A percentile compares a stretch with the other conserved stretches of the same genome.
These are phyloP conservation scores for Fusarium coicis DNA, from an alignment of 2,329 filamentous ascomycete species.

Conservation along the genomic window DNA sequence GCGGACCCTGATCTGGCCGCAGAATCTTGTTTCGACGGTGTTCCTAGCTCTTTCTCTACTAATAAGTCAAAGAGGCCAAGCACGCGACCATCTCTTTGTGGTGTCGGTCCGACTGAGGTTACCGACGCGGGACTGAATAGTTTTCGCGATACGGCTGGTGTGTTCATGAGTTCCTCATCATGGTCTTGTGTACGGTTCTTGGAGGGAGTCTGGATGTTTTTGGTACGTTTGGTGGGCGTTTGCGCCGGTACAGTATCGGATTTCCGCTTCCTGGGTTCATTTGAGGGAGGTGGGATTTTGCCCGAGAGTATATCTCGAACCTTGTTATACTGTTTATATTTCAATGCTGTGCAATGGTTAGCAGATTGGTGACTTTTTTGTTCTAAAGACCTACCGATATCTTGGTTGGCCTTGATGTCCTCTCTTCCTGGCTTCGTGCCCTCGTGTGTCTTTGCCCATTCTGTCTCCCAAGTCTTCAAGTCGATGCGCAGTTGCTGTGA, in stretches of 20 bases:
- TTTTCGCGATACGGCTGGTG: slow-evolving; percentile 66
- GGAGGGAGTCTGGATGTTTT: slow-evolving; percentile 59
- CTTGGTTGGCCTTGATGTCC: slow-evolving; percentile 79
- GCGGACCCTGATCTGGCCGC: slow-evolving; percentile 34
- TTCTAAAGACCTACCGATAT: slow-evolving; percentile 68
- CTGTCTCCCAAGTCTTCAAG: slow-evolving; percentile 79
- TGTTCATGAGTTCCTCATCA: slow-evolving; percentile 59
- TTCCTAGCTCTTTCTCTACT: slow-evolving; percentile 59
- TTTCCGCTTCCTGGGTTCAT: slow-evolving; percentile 56
- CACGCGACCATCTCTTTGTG: slow-evolving; percentile 80
- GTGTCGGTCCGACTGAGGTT: slow-evolving; percentile 78
- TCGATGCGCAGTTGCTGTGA: slow-evolving; percentile 70
- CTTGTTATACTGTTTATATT: slow-evolving; percentile 82
- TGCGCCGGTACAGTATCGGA: slow-evolving; percentile 49
- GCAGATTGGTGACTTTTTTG: background rate
- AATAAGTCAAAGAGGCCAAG: slow-evolving; percentile 82
- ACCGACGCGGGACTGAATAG: slow-evolving; percentile 69
- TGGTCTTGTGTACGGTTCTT: slow-evolving; percentile 48
- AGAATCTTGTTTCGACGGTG: slow-evolving; percentile 58
- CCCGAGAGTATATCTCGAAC: slow-evolving; percentile 68
- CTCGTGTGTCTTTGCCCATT: slow-evolving; percentile 69
- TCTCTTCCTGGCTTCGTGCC: slow-evolving; percentile 76
- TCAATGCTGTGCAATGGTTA: slow-evolving; percentile 61
- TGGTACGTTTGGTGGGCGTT: slow-evolving; percentile 65
- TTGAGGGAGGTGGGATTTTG: slow-evolving; percentile 57